Percentiles rank a stretch among this genome's conserved stretches.
Evolutionary conservation across 2,329 filamentous ascomycete genomes (phyloP).

Genomic region (Pseudocercospora crystallina): DNA sequence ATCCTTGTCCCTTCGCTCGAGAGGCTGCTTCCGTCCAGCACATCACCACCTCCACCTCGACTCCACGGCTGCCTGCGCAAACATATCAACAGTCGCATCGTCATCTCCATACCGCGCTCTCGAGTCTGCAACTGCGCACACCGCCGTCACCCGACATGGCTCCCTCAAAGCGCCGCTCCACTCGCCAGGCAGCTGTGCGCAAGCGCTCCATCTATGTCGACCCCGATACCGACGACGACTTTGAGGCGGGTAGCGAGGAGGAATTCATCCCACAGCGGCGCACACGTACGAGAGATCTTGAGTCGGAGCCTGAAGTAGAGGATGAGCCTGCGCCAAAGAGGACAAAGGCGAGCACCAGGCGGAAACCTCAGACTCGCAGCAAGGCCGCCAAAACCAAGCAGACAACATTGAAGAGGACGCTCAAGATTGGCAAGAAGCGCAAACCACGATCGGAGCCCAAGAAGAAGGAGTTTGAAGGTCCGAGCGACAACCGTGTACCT

Average conservation of each 20-base stretch:
- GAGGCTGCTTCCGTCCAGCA: no score
- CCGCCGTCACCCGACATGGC: conserved; percentile 9
- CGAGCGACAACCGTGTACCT: conserved; percentile 35
- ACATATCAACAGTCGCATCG: background rate
- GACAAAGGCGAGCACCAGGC: conserved; percentile 21
- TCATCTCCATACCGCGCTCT: background rate
- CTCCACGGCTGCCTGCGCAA: no score
- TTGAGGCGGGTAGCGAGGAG: conserved; percentile 30
- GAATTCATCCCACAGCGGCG: conserved; percentile 22
- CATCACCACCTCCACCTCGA: no score
- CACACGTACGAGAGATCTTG: conserved; percentile 27
- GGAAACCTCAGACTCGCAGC: conserved; percentile 30
- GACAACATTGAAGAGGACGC: conserved; percentile 16
- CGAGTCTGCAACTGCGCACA: background rate
- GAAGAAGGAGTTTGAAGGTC: conserved; percentile 29
- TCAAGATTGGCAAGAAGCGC: conserved; percentile 25
- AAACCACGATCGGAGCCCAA: conserved; percentile 23
- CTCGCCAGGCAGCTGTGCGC: conserved; percentile 33
- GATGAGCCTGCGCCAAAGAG: conserved; percentile 23
- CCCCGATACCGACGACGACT: conserved; percentile 39
- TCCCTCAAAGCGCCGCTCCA: conserved; percentile 35
- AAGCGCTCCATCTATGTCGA: conserved; percentile 37
- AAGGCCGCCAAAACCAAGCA: conserved; percentile 18
- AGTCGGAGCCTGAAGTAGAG: conserved; percentile 13
- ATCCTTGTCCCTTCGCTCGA: no score